Evolutionary conservation across 345 rosid species (phyloP).

Genomic region (Murraya koenigii): DNA sequence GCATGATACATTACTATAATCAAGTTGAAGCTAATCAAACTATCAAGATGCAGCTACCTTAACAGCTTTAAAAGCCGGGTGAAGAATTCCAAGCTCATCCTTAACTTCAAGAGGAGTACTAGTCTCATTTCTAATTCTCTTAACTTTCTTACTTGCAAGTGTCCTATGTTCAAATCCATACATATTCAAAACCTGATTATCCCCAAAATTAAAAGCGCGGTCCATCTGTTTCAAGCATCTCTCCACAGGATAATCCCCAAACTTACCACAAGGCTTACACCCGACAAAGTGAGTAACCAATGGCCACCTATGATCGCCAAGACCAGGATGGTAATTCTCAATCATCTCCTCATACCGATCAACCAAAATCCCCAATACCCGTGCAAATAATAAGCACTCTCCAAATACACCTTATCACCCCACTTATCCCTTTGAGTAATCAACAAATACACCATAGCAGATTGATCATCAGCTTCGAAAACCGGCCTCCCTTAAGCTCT

Average conservation of each 20-base stretch:
- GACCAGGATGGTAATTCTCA: constrained; percentile 60
- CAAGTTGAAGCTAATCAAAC: neutral
- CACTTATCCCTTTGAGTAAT: constrained; percentile 51
- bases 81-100: constrained; percentile 44
- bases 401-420: constrained; percentile 53
- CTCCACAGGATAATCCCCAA: constrained; percentile 62
- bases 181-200: constrained; percentile 55
- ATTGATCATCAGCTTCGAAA: constrained; percentile 66
- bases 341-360: constrained; percentile 65
- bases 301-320: constrained; percentile 64
- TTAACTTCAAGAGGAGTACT: constrained; percentile 36
- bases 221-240: constrained; percentile 71
- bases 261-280: constrained; percentile 66
- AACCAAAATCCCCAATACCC: constrained; percentile 66
- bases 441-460: constrained; percentile 58
- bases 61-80: constrained; percentile 38
- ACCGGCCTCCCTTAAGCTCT: constrained; percentile 54
- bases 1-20: neutral
- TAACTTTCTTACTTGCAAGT: constrained; percentile 40
- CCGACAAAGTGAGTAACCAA: constrained; percentile 66
- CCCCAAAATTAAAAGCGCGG: constrained; percentile 58
- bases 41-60: constrained; percentile 21
- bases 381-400: constrained; percentile 54
- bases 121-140: constrained; percentile 43
- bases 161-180: constrained; percentile 50